Percentiles rank a stretch among this genome's conserved stretches.
Conservation (phyloP, 2,329 filamentous ascomycete genomes). For the Neofusicoccum parvum region DNA sequence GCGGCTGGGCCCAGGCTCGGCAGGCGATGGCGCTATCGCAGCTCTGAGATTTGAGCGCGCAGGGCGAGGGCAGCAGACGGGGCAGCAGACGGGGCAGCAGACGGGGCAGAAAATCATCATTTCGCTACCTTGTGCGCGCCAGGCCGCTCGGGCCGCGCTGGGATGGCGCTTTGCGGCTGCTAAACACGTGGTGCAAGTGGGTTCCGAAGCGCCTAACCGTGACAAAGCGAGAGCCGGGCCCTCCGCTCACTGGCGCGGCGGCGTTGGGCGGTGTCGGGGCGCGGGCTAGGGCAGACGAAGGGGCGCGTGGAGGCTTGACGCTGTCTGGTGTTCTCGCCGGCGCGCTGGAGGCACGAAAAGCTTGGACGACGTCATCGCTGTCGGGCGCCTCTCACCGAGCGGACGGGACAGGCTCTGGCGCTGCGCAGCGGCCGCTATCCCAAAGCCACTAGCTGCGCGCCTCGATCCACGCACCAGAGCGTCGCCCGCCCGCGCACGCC, state of each 20-base stretch:
- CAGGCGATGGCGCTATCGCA: constrained; percentile 8
- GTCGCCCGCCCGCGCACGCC: constrained; percentile 11
- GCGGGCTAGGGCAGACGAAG: not conserved
- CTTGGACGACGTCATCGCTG: constrained; percentile 11
- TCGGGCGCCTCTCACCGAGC: constrained; percentile 1
- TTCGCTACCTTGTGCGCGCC: constrained; percentile 12
- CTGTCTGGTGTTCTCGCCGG: not conserved
- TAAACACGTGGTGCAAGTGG: constrained; percentile 8
- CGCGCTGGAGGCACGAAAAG: not conserved
- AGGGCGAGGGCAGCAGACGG: not conserved
- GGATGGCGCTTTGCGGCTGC: constrained; percentile 11
- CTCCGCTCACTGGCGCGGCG: not conserved
- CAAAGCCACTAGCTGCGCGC: constrained; percentile 6
- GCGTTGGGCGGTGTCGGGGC: constrained; percentile 5
- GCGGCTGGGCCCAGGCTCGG: not conserved
- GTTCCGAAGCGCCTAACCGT: not conserved
- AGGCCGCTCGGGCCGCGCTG: constrained; percentile 10
- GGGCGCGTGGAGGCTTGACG: not conserved
- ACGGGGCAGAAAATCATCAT: constrained; percentile 13
- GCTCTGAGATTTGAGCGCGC: not conserved
- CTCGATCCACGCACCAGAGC: constrained; percentile 18
- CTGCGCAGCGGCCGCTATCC: constrained; percentile 12
- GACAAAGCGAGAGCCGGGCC: not conserved
- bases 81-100: not conserved
- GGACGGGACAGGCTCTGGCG: not conserved